Evolutionary conservation across 371 early-diverging fungal genomes (phyloP), one percentile per base, ranked within the genome.

Genomic region (Haplosporangium sp.): DNA sequence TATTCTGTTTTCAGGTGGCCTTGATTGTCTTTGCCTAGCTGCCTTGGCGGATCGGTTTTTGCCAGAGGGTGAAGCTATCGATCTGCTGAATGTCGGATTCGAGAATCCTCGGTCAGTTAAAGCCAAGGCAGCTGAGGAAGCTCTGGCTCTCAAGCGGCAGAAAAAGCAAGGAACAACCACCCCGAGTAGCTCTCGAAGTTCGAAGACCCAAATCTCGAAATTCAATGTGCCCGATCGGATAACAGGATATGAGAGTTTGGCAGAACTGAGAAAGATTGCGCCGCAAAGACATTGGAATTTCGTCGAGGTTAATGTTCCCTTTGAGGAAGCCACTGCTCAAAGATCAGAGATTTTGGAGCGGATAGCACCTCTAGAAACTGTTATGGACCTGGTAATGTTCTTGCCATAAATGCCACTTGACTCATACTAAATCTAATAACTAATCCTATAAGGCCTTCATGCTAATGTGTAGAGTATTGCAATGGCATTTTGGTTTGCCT

Each of bases 401-500:
- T 19, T 35, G 20, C 17, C 9, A 3, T 13, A 10, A 40, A 34
- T 19, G n/a, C 15, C 5, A 37, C 61, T 9, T 19, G 52, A 27
- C 27, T 27, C 27, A 27, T 27, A 27, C 27, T 27, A 27, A 27
- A 27, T 27, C 1, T 27, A 27, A 27, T 27, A 27, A 27, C 27
- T 27, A 27, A 27, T 27, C 27, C 27, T 27, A 27, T 27, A 27
- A 27, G 27, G 27, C 27, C 27, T 27, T 27, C 27, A 27, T 27
- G 27, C 27, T 27, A 27, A 27, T 27, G 27, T 27, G 20, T 73
- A 92, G 94, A 97, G 97, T 72, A 97, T 98, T 67, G 97, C 95
- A 0, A 91, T 96, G 89, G 98, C 98, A 0, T 91, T 98, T 65
- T 98, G 97, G 98, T 98, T 97, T 89, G 97, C 97, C 0, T 85